Conservation (phyloP, 345 rosid species). For the Citrus cavaleriei region DNA sequence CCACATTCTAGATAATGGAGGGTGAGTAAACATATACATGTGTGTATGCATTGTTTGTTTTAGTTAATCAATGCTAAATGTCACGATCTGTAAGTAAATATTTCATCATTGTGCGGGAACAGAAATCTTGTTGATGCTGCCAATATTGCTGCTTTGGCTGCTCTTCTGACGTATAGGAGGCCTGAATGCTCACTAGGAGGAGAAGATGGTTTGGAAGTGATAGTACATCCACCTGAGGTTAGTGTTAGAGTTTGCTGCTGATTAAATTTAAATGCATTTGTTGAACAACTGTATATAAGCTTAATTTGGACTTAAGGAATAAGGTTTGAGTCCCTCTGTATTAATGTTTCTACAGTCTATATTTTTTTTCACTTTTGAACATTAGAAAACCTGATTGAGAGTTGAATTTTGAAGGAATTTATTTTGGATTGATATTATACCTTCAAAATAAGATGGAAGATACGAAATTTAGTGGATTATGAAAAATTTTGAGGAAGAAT, state of each 20-base stretch:
- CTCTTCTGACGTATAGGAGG: constrained; percentile 77
- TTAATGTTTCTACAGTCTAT: background rate
- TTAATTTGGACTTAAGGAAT: background rate
- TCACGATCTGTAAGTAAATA: background rate
- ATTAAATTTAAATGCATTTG: background rate
- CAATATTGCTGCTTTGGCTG: constrained; percentile 87
- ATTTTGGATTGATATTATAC: background rate
- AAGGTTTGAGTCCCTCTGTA: background rate
- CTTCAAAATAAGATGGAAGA: background rate
- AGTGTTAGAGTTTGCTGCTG: constrained; percentile 39
- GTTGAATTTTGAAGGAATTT: background rate
- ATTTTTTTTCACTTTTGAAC: background rate
- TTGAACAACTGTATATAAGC: background rate
- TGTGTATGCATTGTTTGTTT: background rate
- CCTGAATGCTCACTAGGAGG: constrained; percentile 91
- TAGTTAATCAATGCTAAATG: constrained; percentile 5
- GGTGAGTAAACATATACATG: constrained; percentile 39
- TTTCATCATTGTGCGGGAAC: constrained; percentile 13
- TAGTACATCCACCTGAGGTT: constrained; percentile 85
- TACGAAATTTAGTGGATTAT: background rate
- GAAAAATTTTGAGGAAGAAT: background rate
- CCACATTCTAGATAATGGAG: constrained; percentile 94
- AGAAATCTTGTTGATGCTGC: constrained; percentile 98
- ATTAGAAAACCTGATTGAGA: background rate
- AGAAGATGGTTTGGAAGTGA: constrained; percentile 75